These are phyloP conservation scores for Takashimella tepidaria DNA, from an alignment of 1,284 basidiomycete genomes.

Conservation along the genomic window DNA sequence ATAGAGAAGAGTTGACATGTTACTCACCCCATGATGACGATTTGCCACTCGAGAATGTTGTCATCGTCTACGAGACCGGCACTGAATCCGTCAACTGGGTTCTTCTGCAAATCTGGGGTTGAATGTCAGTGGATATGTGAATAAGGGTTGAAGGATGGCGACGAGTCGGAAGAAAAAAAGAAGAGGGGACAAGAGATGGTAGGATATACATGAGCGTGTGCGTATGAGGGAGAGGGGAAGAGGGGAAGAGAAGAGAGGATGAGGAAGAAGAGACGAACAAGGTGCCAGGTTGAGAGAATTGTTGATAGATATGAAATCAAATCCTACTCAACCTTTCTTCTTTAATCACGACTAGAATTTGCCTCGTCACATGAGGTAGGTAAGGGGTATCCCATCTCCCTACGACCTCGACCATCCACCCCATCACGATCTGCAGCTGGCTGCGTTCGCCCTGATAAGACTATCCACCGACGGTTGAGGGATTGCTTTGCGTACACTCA, in stretches of 20 bases:
- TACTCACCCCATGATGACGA: conserved; percentile 83
- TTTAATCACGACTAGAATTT: conserved; percentile 1
- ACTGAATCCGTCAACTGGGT: conserved; percentile 88
- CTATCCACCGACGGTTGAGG: too few species aligned
- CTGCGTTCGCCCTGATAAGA: background rate
- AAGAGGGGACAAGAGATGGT: background rate
- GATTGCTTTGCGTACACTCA: too few species aligned
- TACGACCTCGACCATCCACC: background rate
- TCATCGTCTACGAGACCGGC: conserved; percentile 90
- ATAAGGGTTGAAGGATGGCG: background rate
- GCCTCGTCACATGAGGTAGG: background rate
- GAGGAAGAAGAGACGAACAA: conserved; percentile 1
- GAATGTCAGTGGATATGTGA: background rate
- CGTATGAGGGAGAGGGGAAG: background rate
- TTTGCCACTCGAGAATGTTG: conserved; percentile 86
- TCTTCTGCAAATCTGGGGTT: conserved; percentile 69
- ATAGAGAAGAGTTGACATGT: background rate
- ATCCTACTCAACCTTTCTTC: background rate
- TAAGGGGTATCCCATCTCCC: background rate
- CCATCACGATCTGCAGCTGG: background rate
- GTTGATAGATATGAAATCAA: background rate
- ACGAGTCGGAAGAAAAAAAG: background rate
- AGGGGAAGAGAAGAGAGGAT: background rate
- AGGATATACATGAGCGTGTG: background rate
- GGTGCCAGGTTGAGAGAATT: background rate